Base-by-base conservation (phyloP, 23 red algal species). In the Gracilaria vermiculophylla region DNA sequence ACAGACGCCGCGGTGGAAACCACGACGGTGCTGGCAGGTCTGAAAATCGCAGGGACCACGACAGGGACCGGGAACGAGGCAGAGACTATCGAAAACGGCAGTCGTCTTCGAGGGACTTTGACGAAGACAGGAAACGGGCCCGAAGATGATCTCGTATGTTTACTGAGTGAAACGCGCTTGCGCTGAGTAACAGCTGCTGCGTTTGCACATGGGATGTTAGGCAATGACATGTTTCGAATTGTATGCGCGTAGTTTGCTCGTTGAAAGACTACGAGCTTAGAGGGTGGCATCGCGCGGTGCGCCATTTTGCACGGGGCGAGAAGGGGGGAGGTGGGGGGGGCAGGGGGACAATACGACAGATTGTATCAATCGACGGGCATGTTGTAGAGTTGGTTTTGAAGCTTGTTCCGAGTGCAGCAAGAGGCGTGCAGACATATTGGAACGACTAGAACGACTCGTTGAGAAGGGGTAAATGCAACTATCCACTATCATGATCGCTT, bases 61-160 rank as follows among this genome's bases (percentile, higher is more conserved):
- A 73, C 67, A 62, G 85, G 52, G 85, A 81, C 44, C 54, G 85
- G 9, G 85, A 89, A 39, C 75, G 76, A 53, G 84, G 66, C 0
- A 35, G 73, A 20, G 88, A 92, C 24, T 81, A 83, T 72, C 53
- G 88, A 32, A 77, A 83, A 64, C 62, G 77, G 11, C 44, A 39
- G 32, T 75, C 58, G 23, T 51, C 53, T 8, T 36, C 72, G 4
- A 53, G 79, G 54, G 76, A 92, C 61, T 77, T 65, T 52, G 72
- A 92, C 33, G 77, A 83, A 36, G 76, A 81, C 25, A 53, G 69
- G 21, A 80, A 78, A 45, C 37, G 88, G 76, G 66, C 53, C 17
- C 35, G 88, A 17, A 37, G 85, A 27, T 89, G 50, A 77, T 36
- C 5, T 28, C 9, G 6, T 32, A 16, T 11, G 14, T 34, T 32